Percentiles rank a stretch among this genome's conserved stretches.
Evolutionary conservation across 108 stramenopile genomes (phyloP).

Genomic region (Nannochloropsis salina): DNA sequence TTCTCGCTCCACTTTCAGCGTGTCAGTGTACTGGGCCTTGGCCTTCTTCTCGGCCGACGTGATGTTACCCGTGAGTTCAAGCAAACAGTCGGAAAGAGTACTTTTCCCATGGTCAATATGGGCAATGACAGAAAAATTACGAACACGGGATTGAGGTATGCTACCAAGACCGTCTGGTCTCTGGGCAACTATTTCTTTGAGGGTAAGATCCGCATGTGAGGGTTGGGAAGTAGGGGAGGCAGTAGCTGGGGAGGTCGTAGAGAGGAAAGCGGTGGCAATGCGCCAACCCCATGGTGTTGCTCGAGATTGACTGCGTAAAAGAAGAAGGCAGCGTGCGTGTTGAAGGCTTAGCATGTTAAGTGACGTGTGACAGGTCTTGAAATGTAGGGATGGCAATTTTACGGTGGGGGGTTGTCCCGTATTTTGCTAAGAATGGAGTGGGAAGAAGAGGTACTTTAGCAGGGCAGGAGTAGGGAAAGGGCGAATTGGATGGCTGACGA

Average conservation of each 20-base stretch:
- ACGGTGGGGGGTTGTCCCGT: no score
- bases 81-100: conserved; percentile 61
- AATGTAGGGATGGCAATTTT: no score
- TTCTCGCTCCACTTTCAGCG: conserved; percentile 60
- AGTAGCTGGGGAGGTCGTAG: background rate
- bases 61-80: conserved; percentile 39
- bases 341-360: background rate
- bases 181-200: conserved; percentile 10
- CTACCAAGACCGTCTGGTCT: background rate
- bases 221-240: background rate
- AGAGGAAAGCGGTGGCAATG: background rate
- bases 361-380: no score
- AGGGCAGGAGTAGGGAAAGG: no score
- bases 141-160: conserved; percentile 24
- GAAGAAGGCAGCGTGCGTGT: background rate
- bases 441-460: no score
- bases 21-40: conserved; percentile 52
- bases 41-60: conserved; percentile 42
- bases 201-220: background rate
- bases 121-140: conserved; percentile 53
- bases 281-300: background rate
- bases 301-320: background rate
- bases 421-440: no score
- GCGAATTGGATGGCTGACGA: no score
- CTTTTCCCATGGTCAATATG: conserved; percentile 85